phyloP scores from a whole-genome alignment of 352 stramenopile genomes.

The Globisporangium okanoganense region DNA sequence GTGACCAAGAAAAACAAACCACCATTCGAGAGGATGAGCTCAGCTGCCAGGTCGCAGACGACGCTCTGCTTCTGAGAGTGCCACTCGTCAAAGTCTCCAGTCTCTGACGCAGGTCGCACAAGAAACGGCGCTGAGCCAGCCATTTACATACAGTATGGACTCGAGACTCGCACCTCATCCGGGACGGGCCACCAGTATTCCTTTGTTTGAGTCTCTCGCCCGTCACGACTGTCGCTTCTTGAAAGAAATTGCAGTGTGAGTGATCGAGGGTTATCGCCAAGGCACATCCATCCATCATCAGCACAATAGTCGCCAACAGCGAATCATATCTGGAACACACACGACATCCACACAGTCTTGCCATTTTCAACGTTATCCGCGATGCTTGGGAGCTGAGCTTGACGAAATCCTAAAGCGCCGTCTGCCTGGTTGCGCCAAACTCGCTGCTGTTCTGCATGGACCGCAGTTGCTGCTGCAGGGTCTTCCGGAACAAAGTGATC shows the following conservation, averaged over 20 bases:
- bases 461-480: constrained; percentile 39
- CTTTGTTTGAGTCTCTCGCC: neutral
- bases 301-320: neutral
- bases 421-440: neutral
- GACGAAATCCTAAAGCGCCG: neutral
- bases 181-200: neutral
- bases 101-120: neutral
- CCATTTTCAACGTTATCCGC: neutral
- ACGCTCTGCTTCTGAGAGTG: neutral
- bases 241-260: neutral
- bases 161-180: neutral
- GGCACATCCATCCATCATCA: neutral
- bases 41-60: constrained; percentile 1
- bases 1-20: neutral
- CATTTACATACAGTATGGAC: neutral
- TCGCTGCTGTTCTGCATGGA: constrained; percentile 16
- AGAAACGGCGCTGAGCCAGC: neutral
- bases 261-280: neutral
- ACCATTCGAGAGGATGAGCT: neutral
- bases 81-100: neutral
- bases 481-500: constrained; percentile 67
- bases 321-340: neutral
- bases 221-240: neutral
- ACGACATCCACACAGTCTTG: neutral
- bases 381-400: neutral